A percentile compares a stretch with the other conserved stretches of the same genome.
Evolutionary conservation across 495 filamentous ascomycete genomes (phyloP).

Genomic region (Neurospora discreta): DNA sequence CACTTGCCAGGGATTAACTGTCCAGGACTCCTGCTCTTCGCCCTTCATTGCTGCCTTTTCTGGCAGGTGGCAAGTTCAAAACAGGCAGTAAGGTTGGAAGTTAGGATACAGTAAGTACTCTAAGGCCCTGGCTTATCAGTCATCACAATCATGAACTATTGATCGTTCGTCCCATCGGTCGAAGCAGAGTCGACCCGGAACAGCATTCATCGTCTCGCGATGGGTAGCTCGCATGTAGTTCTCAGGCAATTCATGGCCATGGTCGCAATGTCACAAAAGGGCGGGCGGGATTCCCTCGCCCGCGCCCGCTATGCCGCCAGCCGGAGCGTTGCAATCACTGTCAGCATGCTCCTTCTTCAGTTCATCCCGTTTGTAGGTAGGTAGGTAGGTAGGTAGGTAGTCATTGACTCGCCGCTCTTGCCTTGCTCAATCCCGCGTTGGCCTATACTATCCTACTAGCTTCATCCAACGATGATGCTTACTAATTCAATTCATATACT

Average conservation of each 20-base stretch:
- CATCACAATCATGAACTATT: neutral
- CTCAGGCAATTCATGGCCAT: neutral
- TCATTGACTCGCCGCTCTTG: neutral
- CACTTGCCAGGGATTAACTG: neutral
- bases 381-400: too few species aligned
- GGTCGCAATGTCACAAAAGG: neutral
- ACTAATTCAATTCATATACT: neutral
- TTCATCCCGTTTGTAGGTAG: neutral
- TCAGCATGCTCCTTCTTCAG: neutral
- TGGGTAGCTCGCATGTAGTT: neutral
- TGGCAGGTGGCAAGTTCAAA: neutral
- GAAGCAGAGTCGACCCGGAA: neutral
- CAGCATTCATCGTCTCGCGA: neutral
- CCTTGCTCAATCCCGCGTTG: neutral
- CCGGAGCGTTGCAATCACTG: neutral
- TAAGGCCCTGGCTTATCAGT: neutral
- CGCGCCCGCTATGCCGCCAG: neutral
- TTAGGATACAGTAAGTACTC: neutral
- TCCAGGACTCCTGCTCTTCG: neutral
- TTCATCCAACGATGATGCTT: neutral
- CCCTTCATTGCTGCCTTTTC: neutral
- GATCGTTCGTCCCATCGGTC: neutral
- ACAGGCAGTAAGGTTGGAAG: neutral
- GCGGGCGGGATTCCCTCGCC: neutral
- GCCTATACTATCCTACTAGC: neutral